A percentile compares a stretch with the other conserved stretches of the same genome.
phyloP scores from a whole-genome alignment of 140 eudicot species.

The Senecio squalidus region DNA sequence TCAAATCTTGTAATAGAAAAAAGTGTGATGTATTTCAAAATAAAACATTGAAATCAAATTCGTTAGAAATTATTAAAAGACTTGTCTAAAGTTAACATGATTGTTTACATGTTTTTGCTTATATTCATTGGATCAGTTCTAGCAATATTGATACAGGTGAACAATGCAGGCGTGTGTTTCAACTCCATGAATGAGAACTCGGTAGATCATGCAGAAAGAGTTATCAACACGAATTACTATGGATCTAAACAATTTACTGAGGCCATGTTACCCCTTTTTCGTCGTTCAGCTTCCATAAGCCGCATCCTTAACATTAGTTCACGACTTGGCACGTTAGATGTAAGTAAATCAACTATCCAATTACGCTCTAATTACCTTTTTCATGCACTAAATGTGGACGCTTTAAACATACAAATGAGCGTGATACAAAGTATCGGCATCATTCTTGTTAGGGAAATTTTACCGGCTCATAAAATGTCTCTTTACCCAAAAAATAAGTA shows the following conservation, averaged over 20 bases:
- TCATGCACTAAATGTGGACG: background rate
- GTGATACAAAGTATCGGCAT: too few species aligned
- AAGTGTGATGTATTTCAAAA: too few species aligned
- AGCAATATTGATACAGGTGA: conserved; percentile 40
- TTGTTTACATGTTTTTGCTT: background rate
- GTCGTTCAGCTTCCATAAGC: conserved; percentile 27
- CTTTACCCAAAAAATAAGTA: too few species aligned
- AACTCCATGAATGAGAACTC: conserved; percentile 56
- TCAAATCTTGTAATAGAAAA: too few species aligned
- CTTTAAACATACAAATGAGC: too few species aligned
- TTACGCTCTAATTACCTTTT: background rate
- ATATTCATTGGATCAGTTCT: conserved; percentile 1
- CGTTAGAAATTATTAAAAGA: too few species aligned
- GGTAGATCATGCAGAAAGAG: conserved; percentile 55
- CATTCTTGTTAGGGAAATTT: too few species aligned
- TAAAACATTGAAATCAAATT: too few species aligned
- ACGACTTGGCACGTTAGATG: conserved; percentile 73
- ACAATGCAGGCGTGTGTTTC: conserved; percentile 79
- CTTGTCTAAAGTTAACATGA: too few species aligned
- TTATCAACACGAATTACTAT: conserved; percentile 58
- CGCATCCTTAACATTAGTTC: conserved; percentile 83
- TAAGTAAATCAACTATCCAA: too few species aligned
- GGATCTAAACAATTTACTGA: conserved; percentile 65
- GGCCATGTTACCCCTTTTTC: conserved; percentile 57
- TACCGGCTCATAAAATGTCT: background rate